Conservation (phyloP, 352 stramenopile genomes). For the Thraustochytrium striatum region DNA sequence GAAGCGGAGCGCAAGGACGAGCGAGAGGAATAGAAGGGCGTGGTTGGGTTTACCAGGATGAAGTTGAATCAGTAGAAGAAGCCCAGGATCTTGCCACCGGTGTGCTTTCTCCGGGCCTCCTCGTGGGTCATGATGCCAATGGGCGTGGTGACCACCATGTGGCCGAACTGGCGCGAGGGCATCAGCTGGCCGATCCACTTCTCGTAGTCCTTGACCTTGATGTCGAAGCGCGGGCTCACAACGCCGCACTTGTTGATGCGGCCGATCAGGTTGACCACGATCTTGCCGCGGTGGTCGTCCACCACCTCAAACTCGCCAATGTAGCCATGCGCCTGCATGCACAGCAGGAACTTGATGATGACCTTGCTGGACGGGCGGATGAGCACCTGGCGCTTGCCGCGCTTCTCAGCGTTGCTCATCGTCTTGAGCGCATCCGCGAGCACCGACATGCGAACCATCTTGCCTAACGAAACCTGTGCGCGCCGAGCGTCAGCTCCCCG, state of each 20-base stretch:
- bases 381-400: constrained; percentile 97
- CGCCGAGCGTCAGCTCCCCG: no score
- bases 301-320: constrained; percentile 99
- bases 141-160: constrained; percentile 88
- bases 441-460: constrained; percentile 99
- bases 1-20: no score
- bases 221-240: constrained; percentile 97
- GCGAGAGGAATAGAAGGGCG: no score
- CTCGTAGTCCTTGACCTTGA: constrained; percentile 92
- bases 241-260: constrained; percentile 99
- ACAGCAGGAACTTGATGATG: constrained; percentile 99
- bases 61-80: constrained; percentile 93
- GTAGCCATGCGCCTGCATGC: constrained; percentile 99
- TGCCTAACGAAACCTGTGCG: no score
- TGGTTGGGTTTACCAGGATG: no score
- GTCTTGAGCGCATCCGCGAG: constrained; percentile 99
- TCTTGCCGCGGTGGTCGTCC: constrained; percentile 99
- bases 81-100: constrained; percentile 99
- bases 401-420: constrained; percentile 99
- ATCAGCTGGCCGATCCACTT: constrained; percentile 99
- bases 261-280: constrained; percentile 95
- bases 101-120: constrained; percentile 98
- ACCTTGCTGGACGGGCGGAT: constrained; percentile 99
- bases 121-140: constrained; percentile 89
- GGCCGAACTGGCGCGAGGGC: constrained; percentile 96